Base-by-base conservation (phyloP, 148 eudicot genomes). In the Arbutus unedo region DNA sequence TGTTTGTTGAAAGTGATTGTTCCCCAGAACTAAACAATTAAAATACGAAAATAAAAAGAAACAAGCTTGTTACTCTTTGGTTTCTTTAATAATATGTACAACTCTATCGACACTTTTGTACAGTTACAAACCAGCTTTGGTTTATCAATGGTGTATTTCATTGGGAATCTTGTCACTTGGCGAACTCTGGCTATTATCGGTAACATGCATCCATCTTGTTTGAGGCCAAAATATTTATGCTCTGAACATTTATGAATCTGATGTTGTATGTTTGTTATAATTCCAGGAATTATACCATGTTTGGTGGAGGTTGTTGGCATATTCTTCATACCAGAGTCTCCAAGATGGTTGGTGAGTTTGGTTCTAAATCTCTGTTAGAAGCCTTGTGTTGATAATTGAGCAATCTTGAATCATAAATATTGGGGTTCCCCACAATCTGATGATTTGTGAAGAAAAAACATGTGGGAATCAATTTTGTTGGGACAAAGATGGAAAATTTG, bases 121-220 rank as follows among this genome's bases (percentile, higher is more conserved):
- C 87, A 90, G 93, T 47, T 90, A 62, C 74, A 83, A 81, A 11
- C 79, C 45, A 78, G 84, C 14, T 83, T 76, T 16, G 93, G 91
- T 41, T 81, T 86, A 74, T 81, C 93, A 71, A 57, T 86, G 47
- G 83, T 80, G 82, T 90, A 68, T 70, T 66, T 90, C 47, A 45
- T 79, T 5, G 93, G 93, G 21, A 84, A 87, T 68, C 4, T 86
- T 19, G 81, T 82, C 72, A 60, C 18, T 19, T 90, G 93, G 93
- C 91, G 91, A 25, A 66, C 31, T 77, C 83, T 90, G 82, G 88
- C 90, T 79, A 74, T 90, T 6, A 86, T 90, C 21, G 90, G 93
- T 90, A 81, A 82, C 23, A 38, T 19, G 68, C 25, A 57, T 6
- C 21, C 2, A 14, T 70, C 44, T 48, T 55, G 18, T 9, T 4